Percentiles rank a stretch among this genome's conserved stretches.
These are phyloP conservation scores for Nakazawaea ernobii DNA, from an alignment of 805 yeast species.

Conservation along the genomic window DNA sequence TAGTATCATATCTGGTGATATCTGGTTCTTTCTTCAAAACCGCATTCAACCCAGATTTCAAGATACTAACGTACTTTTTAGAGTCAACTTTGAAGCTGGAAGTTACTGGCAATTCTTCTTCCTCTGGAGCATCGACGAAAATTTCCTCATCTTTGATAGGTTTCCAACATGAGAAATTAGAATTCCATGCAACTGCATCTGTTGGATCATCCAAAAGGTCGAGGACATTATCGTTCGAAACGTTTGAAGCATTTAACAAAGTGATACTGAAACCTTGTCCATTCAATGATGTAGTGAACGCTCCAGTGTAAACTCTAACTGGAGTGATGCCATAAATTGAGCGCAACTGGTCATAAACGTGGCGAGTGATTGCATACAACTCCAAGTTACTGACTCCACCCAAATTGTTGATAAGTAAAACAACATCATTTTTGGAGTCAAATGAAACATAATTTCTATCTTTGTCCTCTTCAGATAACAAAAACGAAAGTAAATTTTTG, in stretches of 20 bases:
- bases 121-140: constrained; percentile 23
- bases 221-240: constrained; percentile 40
- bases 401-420: constrained; percentile 71
- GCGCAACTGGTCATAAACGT: constrained; percentile 47
- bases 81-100: constrained; percentile 25
- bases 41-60: constrained; percentile 44
- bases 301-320: constrained; percentile 63
- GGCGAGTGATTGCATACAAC: constrained; percentile 63
- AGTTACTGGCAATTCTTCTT: constrained; percentile 25
- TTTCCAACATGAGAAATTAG: constrained; percentile 25
- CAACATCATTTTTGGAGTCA: constrained; percentile 50
- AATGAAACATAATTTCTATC: constrained; percentile 83
- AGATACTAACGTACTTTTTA: constrained; percentile 23
- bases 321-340: constrained; percentile 54
- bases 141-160: constrained; percentile 18
- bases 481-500: constrained; percentile 51
- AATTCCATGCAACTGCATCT: constrained; percentile 80
- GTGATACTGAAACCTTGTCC: constrained; percentile 92
- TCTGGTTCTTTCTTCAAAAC: constrained; percentile 55
- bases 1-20: constrained; percentile 34
- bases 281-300: constrained; percentile 83
- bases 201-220: constrained; percentile 66
- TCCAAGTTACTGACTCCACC: constrained; percentile 89
- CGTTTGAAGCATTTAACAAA: constrained; percentile 59
- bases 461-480: constrained; percentile 55